phyloP scores from a whole-genome alignment of 768 basidiomycete species.

The Hericium erinaceus region DNA sequence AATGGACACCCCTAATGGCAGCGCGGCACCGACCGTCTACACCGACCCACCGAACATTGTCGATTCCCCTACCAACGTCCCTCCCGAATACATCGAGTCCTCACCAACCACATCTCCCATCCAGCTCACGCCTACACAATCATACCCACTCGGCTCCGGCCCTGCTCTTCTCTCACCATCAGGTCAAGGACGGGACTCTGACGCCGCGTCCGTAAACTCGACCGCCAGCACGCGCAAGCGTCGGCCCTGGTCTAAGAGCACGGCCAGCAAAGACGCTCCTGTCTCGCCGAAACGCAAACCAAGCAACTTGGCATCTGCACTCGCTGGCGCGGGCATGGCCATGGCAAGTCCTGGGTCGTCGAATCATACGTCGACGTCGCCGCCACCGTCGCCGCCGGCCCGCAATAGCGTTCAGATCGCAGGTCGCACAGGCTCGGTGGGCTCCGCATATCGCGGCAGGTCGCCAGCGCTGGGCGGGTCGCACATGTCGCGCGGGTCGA shows the following conservation, averaged over 20 bases:
- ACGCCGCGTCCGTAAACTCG: slow-evolving; percentile 13
- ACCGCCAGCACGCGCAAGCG: slow-evolving; percentile 13
- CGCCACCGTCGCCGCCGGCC: slow-evolving; percentile 16
- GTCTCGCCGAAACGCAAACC: slow-evolving; percentile 28
- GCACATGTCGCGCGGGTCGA: slow-evolving; percentile 8
- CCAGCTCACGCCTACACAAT: background rate
- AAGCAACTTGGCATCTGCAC: slow-evolving; percentile 55
- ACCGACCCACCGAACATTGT: slow-evolving; percentile 19
- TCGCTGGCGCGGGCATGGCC: slow-evolving; percentile 56
- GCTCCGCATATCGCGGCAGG: background rate
- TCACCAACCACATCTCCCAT: background rate
- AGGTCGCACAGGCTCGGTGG: slow-evolving; percentile 3
- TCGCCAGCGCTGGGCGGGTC: slow-evolving; percentile 7
- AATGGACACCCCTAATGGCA: slow-evolving; percentile 7
- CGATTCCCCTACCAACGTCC: slow-evolving; percentile 33
- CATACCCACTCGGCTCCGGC: background rate
- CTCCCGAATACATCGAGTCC: background rate
- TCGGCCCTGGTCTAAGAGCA: slow-evolving; percentile 8
- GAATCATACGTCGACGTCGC: slow-evolving; percentile 29
- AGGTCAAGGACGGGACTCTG: slow-evolving; percentile 10
- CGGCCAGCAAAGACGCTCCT: slow-evolving; percentile 23
- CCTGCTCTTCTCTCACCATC: slow-evolving; percentile 5
- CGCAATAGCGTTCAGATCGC: slow-evolving; percentile 1
- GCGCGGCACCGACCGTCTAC: slow-evolving; percentile 1
- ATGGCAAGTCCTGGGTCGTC: slow-evolving; percentile 52